Evolutionary conservation across 305 asterid species (phyloP).

Genomic region (Solanum hybrid): DNA sequence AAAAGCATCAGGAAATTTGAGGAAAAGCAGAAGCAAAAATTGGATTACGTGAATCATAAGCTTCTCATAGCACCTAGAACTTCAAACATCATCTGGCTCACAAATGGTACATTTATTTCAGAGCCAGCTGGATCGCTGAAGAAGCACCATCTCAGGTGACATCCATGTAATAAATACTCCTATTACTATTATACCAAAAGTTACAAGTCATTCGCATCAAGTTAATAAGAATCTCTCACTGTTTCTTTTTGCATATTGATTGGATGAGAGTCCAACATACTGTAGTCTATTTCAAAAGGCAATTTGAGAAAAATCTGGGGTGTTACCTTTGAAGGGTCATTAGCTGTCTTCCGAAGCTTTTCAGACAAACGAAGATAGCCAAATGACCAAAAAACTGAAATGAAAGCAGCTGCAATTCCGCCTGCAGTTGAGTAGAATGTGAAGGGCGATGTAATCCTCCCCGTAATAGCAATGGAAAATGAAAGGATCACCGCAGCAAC

Average conservation of each 20-base stretch:
- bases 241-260: not conserved
- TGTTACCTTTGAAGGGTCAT: slow-evolving; percentile 82
- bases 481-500: slow-evolving; percentile 89
- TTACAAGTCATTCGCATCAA: not conserved
- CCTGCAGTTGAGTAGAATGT: slow-evolving; percentile 93
- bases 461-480: slow-evolving; percentile 64
- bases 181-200: not conserved
- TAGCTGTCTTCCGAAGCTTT: slow-evolving; percentile 69
- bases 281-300: not conserved
- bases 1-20: not conserved
- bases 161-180: not conserved
- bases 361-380: slow-evolving; percentile 82
- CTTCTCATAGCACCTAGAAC: not conserved
- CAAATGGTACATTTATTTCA: not conserved
- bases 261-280: not conserved
- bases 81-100: not conserved
- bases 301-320: not conserved
- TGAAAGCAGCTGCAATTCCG: slow-evolving; percentile 85
- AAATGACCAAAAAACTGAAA: slow-evolving; percentile 94
- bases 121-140: not conserved
- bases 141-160: not conserved
- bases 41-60: not conserved
- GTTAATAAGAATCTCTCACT: not conserved
- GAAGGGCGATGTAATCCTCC: slow-evolving; percentile 78
- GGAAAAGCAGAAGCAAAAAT: not conserved